Base-by-base conservation (phyloP, 164 flowering plant genomes). In the Platanus orientalis region DNA sequence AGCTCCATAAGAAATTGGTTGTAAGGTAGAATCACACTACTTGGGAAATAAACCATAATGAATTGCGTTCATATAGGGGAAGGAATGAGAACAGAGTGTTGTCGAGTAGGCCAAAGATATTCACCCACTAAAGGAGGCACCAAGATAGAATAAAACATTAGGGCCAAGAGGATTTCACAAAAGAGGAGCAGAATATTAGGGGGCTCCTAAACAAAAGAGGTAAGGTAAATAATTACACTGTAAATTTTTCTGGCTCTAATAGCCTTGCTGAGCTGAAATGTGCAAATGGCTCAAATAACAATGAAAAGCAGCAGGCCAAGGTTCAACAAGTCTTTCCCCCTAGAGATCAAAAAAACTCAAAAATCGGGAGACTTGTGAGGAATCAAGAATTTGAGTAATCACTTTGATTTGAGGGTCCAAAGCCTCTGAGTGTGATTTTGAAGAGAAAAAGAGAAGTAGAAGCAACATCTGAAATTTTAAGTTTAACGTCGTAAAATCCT, bases 361-460 rank as follows among this genome's bases (percentile, higher is more conserved):
- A 51, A 40, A 47, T 58, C 1, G 62, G 74, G 64, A 67, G 57
- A 58, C 25, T 48, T 42, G 78, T 56, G 54, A 72, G 60, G 57
- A 26, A 61, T 63, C 75, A 62, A 56, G 83, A 69, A 57, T 53
- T 65, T 12, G 87, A 78, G 17, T 76, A 57, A 39, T 76, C 73
- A 68, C 59, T 79, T 44, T 71, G 84, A 1, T 90, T 92, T 74
- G 92, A 86, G 63, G 98, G 95, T 27, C 98, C 98, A 23, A 84
- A 84, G 76, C 88, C 96, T 64, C 78, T 90, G 2, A 76, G 86
- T 58, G 89, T 72, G 73, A 85, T 92, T 79, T 64, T 92, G 65
- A 92, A 90, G 78, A 79, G 85, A 45, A 92, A 92, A 74, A 83
- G 92, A 77, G 79, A 55, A 61, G 74, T 70, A 27, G 72, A 45